These are phyloP conservation scores for Solanum sejunctum DNA, from an alignment of 257 asterid genomes.

Conservation along the genomic window DNA sequence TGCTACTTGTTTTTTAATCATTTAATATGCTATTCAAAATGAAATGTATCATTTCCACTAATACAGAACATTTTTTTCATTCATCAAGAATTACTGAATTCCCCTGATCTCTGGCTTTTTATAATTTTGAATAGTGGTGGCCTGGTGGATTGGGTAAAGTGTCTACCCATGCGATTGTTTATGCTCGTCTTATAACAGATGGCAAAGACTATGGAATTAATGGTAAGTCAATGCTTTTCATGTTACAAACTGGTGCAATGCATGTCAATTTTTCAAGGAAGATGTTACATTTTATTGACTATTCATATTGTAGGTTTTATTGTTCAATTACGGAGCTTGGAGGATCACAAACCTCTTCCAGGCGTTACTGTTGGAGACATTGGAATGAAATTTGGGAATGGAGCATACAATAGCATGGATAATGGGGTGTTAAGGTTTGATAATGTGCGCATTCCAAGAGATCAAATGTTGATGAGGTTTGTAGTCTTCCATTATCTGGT, in stretches of 20 bases:
- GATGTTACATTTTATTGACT: not conserved
- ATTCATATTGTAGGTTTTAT: constrained; percentile 50
- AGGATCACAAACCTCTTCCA: constrained; percentile 80
- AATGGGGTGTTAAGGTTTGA: constrained; percentile 87
- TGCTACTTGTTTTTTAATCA: not conserved
- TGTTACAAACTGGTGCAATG: not conserved
- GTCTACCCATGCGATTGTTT: constrained; percentile 83
- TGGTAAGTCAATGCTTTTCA: constrained; percentile 31
- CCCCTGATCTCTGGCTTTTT: constrained; percentile 5
- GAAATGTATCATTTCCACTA: not conserved
- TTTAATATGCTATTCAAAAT: not conserved
- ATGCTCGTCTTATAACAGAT: constrained; percentile 76
- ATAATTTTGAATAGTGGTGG: constrained; percentile 66
- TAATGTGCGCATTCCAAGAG: constrained; percentile 87
- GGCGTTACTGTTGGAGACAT: constrained; percentile 91
- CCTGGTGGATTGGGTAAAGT: constrained; percentile 99
- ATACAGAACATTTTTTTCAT: not conserved
- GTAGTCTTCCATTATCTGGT: not conserved
- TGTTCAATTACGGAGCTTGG: constrained; percentile 85
- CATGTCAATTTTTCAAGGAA: not conserved
- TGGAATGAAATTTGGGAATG: constrained; percentile 97
- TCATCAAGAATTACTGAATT: not conserved
- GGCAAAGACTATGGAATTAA: constrained; percentile 84
- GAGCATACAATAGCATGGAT: constrained; percentile 97
- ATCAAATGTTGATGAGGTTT: constrained; percentile 94